These are phyloP conservation scores for Marvania coccoides DNA, from an alignment of 139 green algal genomes.

Conservation along the genomic window DNA sequence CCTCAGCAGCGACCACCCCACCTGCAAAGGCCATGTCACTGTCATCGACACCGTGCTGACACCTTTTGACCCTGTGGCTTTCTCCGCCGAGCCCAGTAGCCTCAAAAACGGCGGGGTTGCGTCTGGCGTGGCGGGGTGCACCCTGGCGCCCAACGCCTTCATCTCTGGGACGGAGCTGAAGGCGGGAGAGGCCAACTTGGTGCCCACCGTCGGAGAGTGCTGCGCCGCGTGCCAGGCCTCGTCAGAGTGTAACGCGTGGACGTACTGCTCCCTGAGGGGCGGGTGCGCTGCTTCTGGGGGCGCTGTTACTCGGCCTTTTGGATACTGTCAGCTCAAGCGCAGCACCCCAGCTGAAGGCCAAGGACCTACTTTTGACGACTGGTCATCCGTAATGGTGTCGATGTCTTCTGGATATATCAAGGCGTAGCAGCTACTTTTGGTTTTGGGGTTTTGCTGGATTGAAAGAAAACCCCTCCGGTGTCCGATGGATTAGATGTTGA, in stretches of 20 bases:
- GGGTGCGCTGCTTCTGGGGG: conserved; percentile 7
- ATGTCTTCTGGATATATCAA: background rate
- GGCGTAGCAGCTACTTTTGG: background rate
- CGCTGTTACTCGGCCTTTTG: background rate
- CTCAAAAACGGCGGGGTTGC: background rate
- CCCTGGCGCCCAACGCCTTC: conserved; percentile 9
- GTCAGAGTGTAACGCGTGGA: conserved; percentile 6
- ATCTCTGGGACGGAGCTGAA: background rate
- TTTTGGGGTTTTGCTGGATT: no score
- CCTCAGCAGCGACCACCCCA: conserved; percentile 14
- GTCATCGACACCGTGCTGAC: conserved; percentile 33
- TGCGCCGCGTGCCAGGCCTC: conserved; percentile 6
- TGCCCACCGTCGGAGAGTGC: conserved; percentile 15
- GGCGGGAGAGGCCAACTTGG: conserved; percentile 3
- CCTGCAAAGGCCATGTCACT: conserved; percentile 28
- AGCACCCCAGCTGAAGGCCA: background rate
- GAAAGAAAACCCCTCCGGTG: no score
- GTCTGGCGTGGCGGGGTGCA: background rate
- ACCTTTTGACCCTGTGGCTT: conserved; percentile 10
- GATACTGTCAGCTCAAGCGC: background rate
- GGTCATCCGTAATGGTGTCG: background rate
- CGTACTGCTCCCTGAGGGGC: conserved; percentile 22
- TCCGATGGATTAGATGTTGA: no score
- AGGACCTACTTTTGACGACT: background rate
- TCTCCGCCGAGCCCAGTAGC: no score